Conservation (phyloP, 2,329 filamentous ascomycete species). For the Didymellaceae sp. region DNA sequence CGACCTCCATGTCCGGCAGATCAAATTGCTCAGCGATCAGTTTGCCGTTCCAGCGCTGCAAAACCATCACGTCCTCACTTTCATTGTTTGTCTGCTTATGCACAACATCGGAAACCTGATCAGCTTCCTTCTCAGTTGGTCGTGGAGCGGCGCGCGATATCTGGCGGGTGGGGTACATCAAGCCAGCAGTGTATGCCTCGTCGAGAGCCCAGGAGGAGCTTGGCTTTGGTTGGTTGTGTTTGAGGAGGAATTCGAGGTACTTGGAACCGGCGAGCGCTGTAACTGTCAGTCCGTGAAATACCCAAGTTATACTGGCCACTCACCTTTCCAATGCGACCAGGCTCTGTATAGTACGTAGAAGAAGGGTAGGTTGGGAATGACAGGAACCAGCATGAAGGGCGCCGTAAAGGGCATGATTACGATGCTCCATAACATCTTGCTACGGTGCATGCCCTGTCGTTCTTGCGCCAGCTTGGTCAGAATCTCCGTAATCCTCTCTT, state of each 20-base stretch:
- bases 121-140: slow-evolving; percentile 48
- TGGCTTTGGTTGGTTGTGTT: slow-evolving; percentile 72
- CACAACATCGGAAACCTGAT: slow-evolving; percentile 48
- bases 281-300: not conserved
- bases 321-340: slow-evolving; percentile 55
- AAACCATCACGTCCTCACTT: slow-evolving; percentile 56
- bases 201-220: slow-evolving; percentile 74
- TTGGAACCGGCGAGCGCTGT: slow-evolving; percentile 79
- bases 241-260: slow-evolving; percentile 81
- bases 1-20: slow-evolving; percentile 60
- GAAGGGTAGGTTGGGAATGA: slow-evolving; percentile 93
- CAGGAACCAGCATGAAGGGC: slow-evolving; percentile 81
- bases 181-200: slow-evolving; percentile 69
- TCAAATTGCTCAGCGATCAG: slow-evolving; percentile 57
- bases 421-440: slow-evolving; percentile 77
- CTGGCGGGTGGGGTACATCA: slow-evolving; percentile 53
- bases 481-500: slow-evolving; percentile 68
- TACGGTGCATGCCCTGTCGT: slow-evolving; percentile 77
- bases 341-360: slow-evolving; percentile 93
- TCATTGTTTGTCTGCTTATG: slow-evolving; percentile 50
- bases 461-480: slow-evolving; percentile 77
- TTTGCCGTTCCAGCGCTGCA: slow-evolving; percentile 59
- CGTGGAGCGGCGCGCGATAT: slow-evolving; percentile 48
- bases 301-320: not conserved
- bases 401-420: slow-evolving; percentile 69